A percentile compares a stretch with the other conserved stretches of the same genome.
Conservation (phyloP, 1,284 basidiomycete genomes). For the Tranzscheliella williamsii region DNA sequence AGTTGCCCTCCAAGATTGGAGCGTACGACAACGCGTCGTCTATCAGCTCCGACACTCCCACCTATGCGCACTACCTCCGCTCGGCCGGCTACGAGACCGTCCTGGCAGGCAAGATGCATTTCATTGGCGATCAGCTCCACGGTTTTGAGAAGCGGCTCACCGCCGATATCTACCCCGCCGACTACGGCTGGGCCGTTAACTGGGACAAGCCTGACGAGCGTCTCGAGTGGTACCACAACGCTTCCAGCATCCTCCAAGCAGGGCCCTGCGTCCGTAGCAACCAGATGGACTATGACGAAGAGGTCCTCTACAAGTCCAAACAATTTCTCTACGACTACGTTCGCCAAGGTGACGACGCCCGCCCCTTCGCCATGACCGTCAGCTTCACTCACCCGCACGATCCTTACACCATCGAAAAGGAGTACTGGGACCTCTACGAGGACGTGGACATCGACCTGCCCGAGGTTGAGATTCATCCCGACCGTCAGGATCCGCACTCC, state of each 20-base stretch:
- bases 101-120: constrained; percentile 31
- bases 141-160: constrained; percentile 31
- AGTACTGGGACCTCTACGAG: constrained; percentile 26
- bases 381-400: constrained; percentile 34
- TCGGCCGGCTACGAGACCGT: constrained; percentile 26
- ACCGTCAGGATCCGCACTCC: constrained; percentile 21
- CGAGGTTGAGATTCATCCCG: constrained; percentile 24
- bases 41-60: constrained; percentile 28
- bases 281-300: constrained; percentile 36
- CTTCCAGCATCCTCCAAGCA: constrained; percentile 28
- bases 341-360: constrained; percentile 4
- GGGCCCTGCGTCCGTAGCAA: constrained; percentile 28
- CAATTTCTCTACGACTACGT: constrained; percentile 27
- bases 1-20: constrained; percentile 25
- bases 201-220: constrained; percentile 26
- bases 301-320: constrained; percentile 28
- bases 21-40: constrained; percentile 27
- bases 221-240: constrained; percentile 32
- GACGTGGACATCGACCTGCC: constrained; percentile 30
- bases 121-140: constrained; percentile 30
- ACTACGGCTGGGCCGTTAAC: constrained; percentile 33
- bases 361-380: constrained; percentile 21
- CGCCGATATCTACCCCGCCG: constrained; percentile 32
- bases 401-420: constrained; percentile 30
- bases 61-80: constrained; percentile 26